These are phyloP conservation scores for Hippophae gyantsensis DNA, from an alignment of 306 rosid genomes.

Conservation along the genomic window DNA sequence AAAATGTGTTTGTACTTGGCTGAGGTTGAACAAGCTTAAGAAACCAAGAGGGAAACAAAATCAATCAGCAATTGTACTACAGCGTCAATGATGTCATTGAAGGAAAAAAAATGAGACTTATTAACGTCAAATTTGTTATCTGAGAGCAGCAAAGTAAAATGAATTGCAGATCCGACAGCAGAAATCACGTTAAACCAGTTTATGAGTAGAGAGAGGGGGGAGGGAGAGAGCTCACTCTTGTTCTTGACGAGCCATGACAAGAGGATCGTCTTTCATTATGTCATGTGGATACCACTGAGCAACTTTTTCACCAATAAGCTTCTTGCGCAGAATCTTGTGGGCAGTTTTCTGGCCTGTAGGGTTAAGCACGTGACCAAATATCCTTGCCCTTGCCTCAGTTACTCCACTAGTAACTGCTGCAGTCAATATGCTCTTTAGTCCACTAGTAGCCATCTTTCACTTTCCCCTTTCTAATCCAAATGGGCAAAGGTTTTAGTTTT, in stretches of 20 bases:
- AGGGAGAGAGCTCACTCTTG: constrained; percentile 48
- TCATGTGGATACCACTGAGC: constrained; percentile 82
- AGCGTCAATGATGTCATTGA: too few species aligned
- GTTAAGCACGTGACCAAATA: constrained; percentile 72
- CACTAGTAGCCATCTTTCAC: constrained; percentile 44
- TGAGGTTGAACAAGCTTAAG: too few species aligned
- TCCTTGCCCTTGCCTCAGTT: constrained; percentile 60
- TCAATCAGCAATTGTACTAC: too few species aligned
- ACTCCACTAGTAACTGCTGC: constrained; percentile 45
- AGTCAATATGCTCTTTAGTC: constrained; percentile 45
- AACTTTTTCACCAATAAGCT: constrained; percentile 77
- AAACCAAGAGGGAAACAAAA: too few species aligned
- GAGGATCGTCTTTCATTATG: constrained; percentile 67
- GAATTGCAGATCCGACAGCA: not conserved
- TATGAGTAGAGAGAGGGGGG: not conserved
- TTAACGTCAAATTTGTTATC: too few species aligned
- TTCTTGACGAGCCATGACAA: constrained; percentile 57
- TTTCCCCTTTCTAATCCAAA: not conserved
- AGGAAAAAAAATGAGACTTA: too few species aligned
- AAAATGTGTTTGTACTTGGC: too few species aligned
- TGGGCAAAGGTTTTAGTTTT: not conserved
- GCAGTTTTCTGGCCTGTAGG: constrained; percentile 55
- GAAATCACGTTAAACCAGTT: not conserved
- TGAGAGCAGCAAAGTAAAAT: too few species aligned
- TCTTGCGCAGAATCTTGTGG: constrained; percentile 71